phyloP scores from a whole-genome alignment of 495 filamentous ascomycete genomes.

The Penicillium bialowiezense region DNA sequence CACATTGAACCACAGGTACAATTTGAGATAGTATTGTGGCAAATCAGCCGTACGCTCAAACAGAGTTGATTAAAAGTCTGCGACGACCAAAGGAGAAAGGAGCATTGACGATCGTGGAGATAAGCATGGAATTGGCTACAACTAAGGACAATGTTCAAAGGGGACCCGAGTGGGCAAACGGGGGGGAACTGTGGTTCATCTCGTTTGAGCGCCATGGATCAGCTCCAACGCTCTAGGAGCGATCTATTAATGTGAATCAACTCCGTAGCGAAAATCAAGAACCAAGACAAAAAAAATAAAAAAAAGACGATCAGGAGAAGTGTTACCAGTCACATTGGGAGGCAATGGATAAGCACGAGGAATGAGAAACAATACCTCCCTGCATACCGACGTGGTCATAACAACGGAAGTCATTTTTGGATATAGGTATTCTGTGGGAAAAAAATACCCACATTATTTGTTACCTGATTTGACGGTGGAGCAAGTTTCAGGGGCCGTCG shows the following conservation, averaged over 20 bases:
- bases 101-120: constrained; percentile 2
- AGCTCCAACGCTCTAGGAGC: too few species aligned
- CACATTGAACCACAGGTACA: not conserved
- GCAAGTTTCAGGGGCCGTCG: constrained; percentile 32
- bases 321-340: too few species aligned
- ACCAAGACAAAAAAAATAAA: too few species aligned
- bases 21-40: constrained; percentile 12
- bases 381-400: too few species aligned
- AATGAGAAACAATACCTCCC: not conserved
- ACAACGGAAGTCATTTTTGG: constrained; percentile 11
- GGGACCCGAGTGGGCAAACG: not conserved
- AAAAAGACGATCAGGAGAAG: too few species aligned
- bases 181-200: not conserved
- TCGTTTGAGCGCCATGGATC: constrained; percentile 14
- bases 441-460: constrained; percentile 16
- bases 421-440: not conserved
- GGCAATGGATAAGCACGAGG: too few species aligned
- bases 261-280: too few species aligned
- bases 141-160: not conserved
- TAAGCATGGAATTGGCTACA: not conserved
- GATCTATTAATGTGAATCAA: not conserved
- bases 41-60: constrained; percentile 4
- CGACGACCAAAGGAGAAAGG: constrained; percentile 1
- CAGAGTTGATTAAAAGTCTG: not conserved
- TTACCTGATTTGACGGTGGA: constrained; percentile 21